Base-by-base conservation (phyloP, 331 rosid species). In the Rosa hybrid region DNA sequence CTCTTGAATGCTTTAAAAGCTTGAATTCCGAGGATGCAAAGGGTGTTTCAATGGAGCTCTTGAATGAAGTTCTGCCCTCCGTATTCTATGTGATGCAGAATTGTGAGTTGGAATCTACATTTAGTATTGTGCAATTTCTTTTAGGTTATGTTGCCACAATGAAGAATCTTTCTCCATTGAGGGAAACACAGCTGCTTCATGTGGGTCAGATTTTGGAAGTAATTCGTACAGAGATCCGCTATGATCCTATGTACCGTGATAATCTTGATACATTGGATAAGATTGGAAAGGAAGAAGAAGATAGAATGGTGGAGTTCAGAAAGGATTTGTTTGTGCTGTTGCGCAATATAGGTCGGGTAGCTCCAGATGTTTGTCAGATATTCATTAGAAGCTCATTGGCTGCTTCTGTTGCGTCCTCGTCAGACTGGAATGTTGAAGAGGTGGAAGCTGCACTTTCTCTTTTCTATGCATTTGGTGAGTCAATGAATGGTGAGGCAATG, bases 371-470 rank as follows among this genome's bases (percentile, higher is more conserved):
- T 68, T 87, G 93, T 78, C 98, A 90, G 42, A 4, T 89, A 67
- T 95, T 95, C 78, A 91, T 95, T 75, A 85, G 90, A 81, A 90
- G 87, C 82, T 89, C 94, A 7, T 83, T 91, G 38, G 83, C 86
- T 77, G 81, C 77, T 86, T 94, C 96, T 76, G 88, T 87, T 80
- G 89, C 92, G 59, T 84, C 90, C 76, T 80, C 97, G 23, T 83
- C 96, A 71, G 87, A 89, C 42, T 86, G 90, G 73, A 91, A 91
- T 76, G 98, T 88, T 56, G 99, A 95, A 89, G 97, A 93, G 90
- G 98, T 95, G 80, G 99, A 95, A 88, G 92, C 92, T 68, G 94
- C 98, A 67, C 96, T 95, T 56, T 90, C 96, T 65, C 96, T 95
- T 78, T 84, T 95, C 53, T 90, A 89, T 73, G 98, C 99, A 38